Conservation (phyloP, 1,139 yeast species). For the Groenewaldozyma auringiensis region DNA sequence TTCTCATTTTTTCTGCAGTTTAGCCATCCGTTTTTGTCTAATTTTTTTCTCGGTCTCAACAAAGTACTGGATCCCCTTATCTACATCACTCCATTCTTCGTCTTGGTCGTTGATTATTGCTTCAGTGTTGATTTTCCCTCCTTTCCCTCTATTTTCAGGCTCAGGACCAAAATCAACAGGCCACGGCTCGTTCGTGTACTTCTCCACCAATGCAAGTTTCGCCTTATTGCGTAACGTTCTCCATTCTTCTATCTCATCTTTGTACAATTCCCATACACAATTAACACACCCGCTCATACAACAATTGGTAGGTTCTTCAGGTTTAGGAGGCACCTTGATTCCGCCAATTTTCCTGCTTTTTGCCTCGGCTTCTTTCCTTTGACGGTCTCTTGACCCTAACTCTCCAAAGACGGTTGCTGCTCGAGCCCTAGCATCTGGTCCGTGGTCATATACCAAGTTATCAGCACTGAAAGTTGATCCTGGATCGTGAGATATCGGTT, state of each 20-base stretch:
- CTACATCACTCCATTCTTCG: constrained; percentile 61
- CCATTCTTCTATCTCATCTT: constrained; percentile 86
- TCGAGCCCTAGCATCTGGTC: constrained; percentile 1
- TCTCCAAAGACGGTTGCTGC: constrained; percentile 30
- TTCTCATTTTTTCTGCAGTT: constrained; percentile 5
- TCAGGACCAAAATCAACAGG: constrained; percentile 79
- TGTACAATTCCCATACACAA: constrained; percentile 92
- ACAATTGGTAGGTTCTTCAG: constrained; percentile 88
- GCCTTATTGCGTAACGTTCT: constrained; percentile 53
- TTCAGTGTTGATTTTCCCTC: constrained; percentile 8
- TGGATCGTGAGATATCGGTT: constrained; percentile 15
- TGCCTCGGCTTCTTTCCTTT: constrained; percentile 24
- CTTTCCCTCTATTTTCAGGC: constrained; percentile 29
- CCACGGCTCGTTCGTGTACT: constrained; percentile 42
- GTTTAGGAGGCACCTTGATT: constrained; percentile 66
- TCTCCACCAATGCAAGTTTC: constrained; percentile 32
- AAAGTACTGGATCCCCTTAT: constrained; percentile 70
- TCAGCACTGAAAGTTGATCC: background rate
- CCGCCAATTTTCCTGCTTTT: constrained; percentile 49
- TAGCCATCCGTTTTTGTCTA: constrained; percentile 34
- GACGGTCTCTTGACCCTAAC: constrained; percentile 31
- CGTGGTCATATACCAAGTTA: background rate
- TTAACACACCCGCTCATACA: constrained; percentile 97
- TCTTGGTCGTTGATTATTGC: constrained; percentile 26
- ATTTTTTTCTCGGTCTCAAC: constrained; percentile 71